These are phyloP conservation scores for Jamesozyma lodderae DNA, from an alignment of 805 yeast genomes.

Conservation along the genomic window DNA sequence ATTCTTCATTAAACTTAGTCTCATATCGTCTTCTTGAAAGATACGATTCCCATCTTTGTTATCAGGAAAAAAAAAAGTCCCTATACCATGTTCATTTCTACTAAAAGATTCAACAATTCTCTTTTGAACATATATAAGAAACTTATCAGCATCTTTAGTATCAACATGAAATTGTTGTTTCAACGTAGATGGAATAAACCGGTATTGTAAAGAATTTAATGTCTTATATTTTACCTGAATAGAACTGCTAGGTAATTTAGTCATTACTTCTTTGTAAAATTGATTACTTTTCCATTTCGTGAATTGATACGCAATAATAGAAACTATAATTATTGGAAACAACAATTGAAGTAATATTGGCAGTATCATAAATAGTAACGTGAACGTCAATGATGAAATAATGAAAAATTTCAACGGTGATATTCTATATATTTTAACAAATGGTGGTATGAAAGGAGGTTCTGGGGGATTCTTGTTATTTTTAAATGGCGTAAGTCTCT, in stretches of 20 bases:
- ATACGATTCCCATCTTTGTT: constrained; percentile 12
- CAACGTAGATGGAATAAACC: constrained; percentile 5
- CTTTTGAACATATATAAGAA: constrained; percentile 10
- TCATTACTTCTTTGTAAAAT: constrained; percentile 11
- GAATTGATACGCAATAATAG: constrained; percentile 18
- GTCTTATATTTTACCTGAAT: constrained; percentile 11
- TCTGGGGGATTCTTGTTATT: no score
- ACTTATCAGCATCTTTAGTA: constrained; percentile 6
- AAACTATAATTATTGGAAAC: constrained; percentile 19
- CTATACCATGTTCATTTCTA: constrained; percentile 17
- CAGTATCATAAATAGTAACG: constrained; percentile 7
- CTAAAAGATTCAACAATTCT: constrained; percentile 20
- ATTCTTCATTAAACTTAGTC: constrained; percentile 7
- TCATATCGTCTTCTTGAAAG: constrained; percentile 8
- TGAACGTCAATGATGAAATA: constrained; percentile 6
- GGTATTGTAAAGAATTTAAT: constrained; percentile 12
- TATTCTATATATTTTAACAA: constrained; percentile 7
- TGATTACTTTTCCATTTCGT: constrained; percentile 16
- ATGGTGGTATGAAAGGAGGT: no score
- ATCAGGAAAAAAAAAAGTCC: constrained; percentile 10
- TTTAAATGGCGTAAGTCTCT: no score
- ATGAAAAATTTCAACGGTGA: constrained; percentile 10
- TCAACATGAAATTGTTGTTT: constrained; percentile 2
- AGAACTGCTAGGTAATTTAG: constrained; percentile 11
- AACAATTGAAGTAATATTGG: constrained; percentile 14